Evolutionary conservation across 768 basidiomycete genomes (phyloP).

Genomic region (Leccinellum albellum): DNA sequence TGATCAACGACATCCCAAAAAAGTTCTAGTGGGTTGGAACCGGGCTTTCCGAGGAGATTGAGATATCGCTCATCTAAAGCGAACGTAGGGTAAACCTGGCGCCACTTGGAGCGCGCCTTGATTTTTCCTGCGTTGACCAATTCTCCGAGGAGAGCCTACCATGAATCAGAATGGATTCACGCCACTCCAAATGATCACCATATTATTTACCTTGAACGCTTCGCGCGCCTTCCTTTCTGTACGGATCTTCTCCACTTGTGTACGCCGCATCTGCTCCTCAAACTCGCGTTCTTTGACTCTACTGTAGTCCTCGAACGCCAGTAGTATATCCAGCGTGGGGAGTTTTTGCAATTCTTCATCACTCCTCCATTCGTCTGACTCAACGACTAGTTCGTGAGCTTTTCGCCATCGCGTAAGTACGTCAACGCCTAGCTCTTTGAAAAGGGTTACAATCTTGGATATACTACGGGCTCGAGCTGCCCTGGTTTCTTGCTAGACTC

Average conservation of each 20-base stretch:
- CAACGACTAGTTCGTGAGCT: conserved; percentile 71
- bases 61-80: conserved; percentile 79
- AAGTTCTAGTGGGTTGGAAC: conserved; percentile 91
- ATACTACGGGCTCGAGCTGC: conserved; percentile 76
- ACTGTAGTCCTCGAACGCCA: conserved; percentile 93
- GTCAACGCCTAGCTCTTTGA: conserved; percentile 85
- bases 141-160: conserved; percentile 67
- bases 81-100: conserved; percentile 77
- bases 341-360: conserved; percentile 78
- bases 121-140: conserved; percentile 65
- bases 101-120: conserved; percentile 87
- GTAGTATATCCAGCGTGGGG: conserved; percentile 87
- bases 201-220: conserved; percentile 65
- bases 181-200: background rate
- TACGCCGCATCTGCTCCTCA: conserved; percentile 77
- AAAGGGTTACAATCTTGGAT: conserved; percentile 75
- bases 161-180: background rate
- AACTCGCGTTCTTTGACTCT: conserved; percentile 87
- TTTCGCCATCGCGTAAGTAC: conserved; percentile 92
- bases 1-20: conserved; percentile 93
- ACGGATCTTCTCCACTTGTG: conserved; percentile 79
- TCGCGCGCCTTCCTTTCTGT: conserved; percentile 88
- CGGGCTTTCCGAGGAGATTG: conserved; percentile 85
- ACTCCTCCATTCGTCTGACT: conserved; percentile 73
- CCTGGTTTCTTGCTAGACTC: conserved; percentile 68